Evolutionary conservation across 176 grass and related monocot species (phyloP).

Genomic region (Tuctoria greenei): DNA sequence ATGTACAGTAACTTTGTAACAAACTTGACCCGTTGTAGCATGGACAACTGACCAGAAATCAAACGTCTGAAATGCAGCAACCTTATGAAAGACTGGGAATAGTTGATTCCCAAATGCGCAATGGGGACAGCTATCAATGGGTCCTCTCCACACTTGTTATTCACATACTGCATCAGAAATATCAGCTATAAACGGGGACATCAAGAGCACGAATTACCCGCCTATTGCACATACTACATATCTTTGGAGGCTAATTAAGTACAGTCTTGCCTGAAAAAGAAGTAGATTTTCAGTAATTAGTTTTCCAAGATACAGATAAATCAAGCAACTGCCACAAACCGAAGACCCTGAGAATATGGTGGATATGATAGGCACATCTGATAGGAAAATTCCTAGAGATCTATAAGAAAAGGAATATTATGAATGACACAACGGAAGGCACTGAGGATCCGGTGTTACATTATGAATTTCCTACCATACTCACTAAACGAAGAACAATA

Average conservation of each 20-base stretch:
- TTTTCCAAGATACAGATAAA: not conserved
- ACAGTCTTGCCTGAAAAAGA: not conserved
- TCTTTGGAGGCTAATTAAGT: too few species aligned
- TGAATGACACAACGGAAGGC: too few species aligned
- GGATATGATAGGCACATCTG: not conserved
- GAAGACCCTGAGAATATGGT: not conserved
- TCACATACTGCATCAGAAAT: not conserved
- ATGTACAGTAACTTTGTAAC: conserved; percentile 46
- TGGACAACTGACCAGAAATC: conserved; percentile 32
- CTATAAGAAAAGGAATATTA: conserved; percentile 19
- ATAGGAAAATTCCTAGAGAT: conserved; percentile 3
- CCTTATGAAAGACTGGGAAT: not conserved
- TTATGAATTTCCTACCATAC: not conserved
- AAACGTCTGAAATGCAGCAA: conserved; percentile 11
- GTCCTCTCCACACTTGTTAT: not conserved
- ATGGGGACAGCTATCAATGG: not conserved
- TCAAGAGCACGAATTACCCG: not conserved
- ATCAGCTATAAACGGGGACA: too few species aligned
- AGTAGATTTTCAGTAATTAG: not conserved
- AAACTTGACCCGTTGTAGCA: conserved; percentile 30
- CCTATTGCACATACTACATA: not conserved
- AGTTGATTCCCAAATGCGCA: conserved; percentile 16
- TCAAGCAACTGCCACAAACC: not conserved
- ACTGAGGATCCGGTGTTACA: not conserved
- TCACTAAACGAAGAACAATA: too few species aligned